Conservation (phyloP, 192 early-diverging fungal species). For the Mortierella claussenii region DNA sequence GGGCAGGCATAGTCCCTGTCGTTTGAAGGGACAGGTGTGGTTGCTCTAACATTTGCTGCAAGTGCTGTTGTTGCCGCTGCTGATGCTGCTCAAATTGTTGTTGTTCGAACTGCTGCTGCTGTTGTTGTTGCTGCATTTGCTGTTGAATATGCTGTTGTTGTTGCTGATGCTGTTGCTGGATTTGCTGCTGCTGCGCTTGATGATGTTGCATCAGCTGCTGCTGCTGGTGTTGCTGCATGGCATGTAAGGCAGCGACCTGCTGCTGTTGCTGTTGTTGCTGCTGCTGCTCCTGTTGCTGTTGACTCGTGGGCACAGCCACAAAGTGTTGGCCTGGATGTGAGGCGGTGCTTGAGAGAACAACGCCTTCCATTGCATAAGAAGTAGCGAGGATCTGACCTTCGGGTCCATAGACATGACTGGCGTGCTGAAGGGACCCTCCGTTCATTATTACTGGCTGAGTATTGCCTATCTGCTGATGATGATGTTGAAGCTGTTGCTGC, state of each 20-base stretch:
- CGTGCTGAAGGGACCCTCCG: slow-evolving; percentile 13
- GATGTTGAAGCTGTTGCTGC: slow-evolving; percentile 25
- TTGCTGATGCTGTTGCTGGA: slow-evolving; percentile 10
- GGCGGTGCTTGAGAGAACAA: slow-evolving; percentile 45
- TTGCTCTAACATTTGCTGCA: slow-evolving; percentile 28
- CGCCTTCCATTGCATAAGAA: slow-evolving; percentile 45
- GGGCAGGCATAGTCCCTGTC: slow-evolving; percentile 6
- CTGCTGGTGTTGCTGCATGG: slow-evolving; percentile 40
- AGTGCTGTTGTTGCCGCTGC: slow-evolving; percentile 29
- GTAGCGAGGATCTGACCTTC: slow-evolving; percentile 26
- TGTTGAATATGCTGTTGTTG: slow-evolving; percentile 22
- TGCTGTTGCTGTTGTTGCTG: slow-evolving; percentile 37
- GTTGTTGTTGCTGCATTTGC: slow-evolving; percentile 14
- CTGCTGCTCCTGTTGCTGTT: slow-evolving; percentile 28
- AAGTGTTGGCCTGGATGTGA: slow-evolving; percentile 40
- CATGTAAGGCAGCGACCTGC: background rate
- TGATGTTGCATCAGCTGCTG: slow-evolving; percentile 36
- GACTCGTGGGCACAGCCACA: slow-evolving; percentile 43
- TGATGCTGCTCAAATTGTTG: slow-evolving; percentile 24
- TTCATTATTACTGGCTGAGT: slow-evolving; percentile 31
- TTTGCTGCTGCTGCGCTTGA: slow-evolving; percentile 20
- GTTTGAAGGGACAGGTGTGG: slow-evolving; percentile 24
- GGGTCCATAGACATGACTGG: slow-evolving; percentile 24
- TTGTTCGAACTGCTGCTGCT: slow-evolving; percentile 14
- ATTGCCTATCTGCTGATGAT: slow-evolving; percentile 24